Evolutionary conservation across 148 eudicot species (phyloP).

Genomic region (Vaccinium vitisidaea): DNA sequence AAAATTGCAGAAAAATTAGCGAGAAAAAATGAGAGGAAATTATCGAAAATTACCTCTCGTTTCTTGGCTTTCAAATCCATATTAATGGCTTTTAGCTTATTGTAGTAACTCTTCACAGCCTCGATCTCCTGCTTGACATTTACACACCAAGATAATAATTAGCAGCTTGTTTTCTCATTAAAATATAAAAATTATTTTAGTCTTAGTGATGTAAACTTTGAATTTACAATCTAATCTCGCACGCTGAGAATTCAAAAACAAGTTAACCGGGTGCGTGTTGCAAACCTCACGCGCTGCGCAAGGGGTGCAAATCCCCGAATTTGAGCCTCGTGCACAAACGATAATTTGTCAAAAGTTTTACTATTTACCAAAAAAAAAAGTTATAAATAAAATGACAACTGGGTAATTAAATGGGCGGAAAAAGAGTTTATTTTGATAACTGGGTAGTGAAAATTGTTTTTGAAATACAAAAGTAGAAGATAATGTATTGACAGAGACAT

Average conservation of each 20-base stretch:
- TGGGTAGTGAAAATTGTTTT: neutral
- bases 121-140: conserved; percentile 28
- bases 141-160: neutral
- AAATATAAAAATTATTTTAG: neutral
- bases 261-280: too few relatives aligned
- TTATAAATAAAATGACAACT: neutral
- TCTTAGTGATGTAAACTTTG: neutral
- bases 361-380: too few relatives aligned
- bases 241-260: too few relatives aligned
- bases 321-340: too few relatives aligned
- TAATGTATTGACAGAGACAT: neutral
- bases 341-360: too few relatives aligned
- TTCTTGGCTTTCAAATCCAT: conserved; percentile 25
- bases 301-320: too few relatives aligned
- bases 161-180: neutral
- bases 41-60: conserved; percentile 20
- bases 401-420: neutral
- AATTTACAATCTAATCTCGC: neutral
- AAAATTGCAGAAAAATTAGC: neutral
- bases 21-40: neutral
- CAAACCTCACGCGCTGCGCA: too few relatives aligned
- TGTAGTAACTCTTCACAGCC: conserved; percentile 23
- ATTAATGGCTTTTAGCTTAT: conserved; percentile 15
- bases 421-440: neutral
- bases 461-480: neutral